phyloP scores from a whole-genome alignment of 148 eudicot species.

The Rhododendron williamsianum region DNA sequence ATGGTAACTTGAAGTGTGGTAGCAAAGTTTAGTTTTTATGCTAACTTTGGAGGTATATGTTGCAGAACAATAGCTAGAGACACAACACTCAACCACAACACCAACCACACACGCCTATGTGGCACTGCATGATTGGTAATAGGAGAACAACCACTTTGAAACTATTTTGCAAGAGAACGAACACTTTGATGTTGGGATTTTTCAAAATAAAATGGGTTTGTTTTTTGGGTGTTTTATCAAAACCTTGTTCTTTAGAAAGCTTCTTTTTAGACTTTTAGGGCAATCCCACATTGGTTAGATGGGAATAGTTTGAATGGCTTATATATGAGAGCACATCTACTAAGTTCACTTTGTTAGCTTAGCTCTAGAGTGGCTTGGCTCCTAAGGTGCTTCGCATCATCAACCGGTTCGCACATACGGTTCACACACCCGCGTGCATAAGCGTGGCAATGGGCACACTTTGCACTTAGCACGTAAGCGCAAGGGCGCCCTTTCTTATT shows the following conservation, averaged over 20 bases:
- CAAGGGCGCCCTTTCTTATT: neutral
- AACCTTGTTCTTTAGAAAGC: neutral
- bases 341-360: neutral
- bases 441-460: neutral
- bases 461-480: no score
- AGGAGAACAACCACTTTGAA: neutral
- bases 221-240: neutral
- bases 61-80: no score
- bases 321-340: neutral
- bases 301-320: neutral
- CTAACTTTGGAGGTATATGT: neutral
- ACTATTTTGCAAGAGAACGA: no score
- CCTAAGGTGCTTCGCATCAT: neutral
- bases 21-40: neutral
- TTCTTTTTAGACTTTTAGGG: neutral
- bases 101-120: neutral
- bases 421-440: neutral
- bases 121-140: neutral
- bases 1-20: neutral
- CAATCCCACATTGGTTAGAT: neutral
- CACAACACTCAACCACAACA: neutral
- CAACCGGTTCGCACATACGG: neutral
- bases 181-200: no score
- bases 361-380: neutral
- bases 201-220: no score